Base-by-base conservation (phyloP, 2,329 filamentous ascomycete genomes). In the Exophiala lecanii-corni region DNA sequence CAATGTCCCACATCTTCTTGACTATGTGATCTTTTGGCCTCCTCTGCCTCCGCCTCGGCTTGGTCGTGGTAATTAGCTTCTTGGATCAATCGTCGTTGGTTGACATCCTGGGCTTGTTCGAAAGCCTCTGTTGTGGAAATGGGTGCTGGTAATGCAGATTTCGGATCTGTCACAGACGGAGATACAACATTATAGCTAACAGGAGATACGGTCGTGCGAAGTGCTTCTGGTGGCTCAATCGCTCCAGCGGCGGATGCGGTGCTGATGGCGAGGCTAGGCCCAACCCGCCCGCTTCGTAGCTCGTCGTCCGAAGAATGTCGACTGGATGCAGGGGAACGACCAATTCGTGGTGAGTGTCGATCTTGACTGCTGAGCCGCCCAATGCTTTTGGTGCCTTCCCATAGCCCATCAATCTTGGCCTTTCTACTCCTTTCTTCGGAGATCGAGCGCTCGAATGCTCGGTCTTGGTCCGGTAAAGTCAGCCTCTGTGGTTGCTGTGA, bases 211-310 rank as follows among this genome's bases (percentile, higher is more conserved):
- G 33, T 20, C 9, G 39, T 56, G 43, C 62, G 55, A 48, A 63
- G 57, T 15, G 64, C 53, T 42, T 63, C 61, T n/a, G 66, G 62
- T 25, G 55, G 57, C 39, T 66, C 61, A 39, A 71, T 59, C 28
- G 68, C 63, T 9, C 69, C 69, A 28, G 64, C 59, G 6, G 68
- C 69, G 18, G 67, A 67, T 13, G 68, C 62, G 36, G 63, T 64
- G 39, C 63, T 71, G 33, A 72, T 48, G 26, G 67, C 69, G 19
- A 71, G 53, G 41, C 63, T 71, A 9, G 70, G 67, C 33, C 64
- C 64, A 17, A 64, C 63, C 47, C 33, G 33, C 61, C 63, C 34
- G 55, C 59, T 39, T 64, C 64, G 31, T 51, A 58, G 41, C 63
- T 67, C 28, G 60, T 39, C 25, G n/a, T 51, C 48, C 12, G 53